These are phyloP conservation scores for Calonectria pauciramosa DNA, from an alignment of 2,329 filamentous ascomycete genomes.

Conservation along the genomic window DNA sequence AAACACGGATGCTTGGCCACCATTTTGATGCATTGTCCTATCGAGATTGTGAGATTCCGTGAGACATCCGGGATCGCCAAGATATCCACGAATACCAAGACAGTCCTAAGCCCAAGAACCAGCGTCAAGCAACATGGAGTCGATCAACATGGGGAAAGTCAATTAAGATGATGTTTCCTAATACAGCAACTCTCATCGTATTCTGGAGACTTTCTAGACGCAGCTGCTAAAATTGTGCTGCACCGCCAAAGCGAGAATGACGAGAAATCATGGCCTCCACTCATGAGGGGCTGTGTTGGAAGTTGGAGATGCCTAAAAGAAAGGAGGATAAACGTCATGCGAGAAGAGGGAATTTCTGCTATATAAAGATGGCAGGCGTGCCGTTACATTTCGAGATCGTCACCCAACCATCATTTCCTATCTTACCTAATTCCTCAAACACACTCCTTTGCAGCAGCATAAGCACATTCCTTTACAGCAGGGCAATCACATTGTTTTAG, in stretches of 20 bases:
- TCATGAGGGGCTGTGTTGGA: background rate
- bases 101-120: background rate
- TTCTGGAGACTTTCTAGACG: background rate
- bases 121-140: background rate
- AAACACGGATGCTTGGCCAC: too few relatives aligned
- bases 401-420: background rate
- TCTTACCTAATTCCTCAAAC: too few relatives aligned
- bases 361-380: background rate
- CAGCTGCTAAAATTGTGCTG: background rate
- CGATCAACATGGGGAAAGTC: background rate
- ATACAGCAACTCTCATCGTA: background rate
- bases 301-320: background rate
- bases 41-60: too few relatives aligned
- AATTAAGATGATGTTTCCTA: background rate
- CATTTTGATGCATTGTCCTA: too few relatives aligned
- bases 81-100: background rate
- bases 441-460: too few relatives aligned
- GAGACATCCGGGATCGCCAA: too few relatives aligned
- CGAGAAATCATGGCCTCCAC: background rate
- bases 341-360: background rate
- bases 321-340: background rate
- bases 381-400: background rate
- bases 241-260: background rate
- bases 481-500: background rate
- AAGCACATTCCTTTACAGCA: too few relatives aligned